Base-by-base conservation (phyloP, 768 basidiomycete genomes). In the Astraeus odoratus region DNA sequence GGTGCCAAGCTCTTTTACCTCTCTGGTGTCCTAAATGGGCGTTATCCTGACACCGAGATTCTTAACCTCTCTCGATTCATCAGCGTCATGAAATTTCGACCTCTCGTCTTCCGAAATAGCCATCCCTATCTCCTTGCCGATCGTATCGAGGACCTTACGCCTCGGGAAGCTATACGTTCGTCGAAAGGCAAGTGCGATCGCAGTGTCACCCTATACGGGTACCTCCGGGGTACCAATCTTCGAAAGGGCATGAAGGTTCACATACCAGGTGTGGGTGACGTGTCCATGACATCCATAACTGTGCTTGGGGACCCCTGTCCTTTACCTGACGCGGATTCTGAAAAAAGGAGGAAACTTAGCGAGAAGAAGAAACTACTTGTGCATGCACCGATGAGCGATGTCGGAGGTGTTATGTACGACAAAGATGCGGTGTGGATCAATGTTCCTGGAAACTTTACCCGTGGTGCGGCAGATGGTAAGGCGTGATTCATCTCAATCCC, bases 391-490 rank as follows among this genome's bases (percentile, higher is more conserved):
- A 98, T 99, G 96, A 96, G 93, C 63, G 95, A 97, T 57, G 85
- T 97, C 2, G 95, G 95, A 9, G 96, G 95, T 3, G 80, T 99
- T 44, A 80, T 88, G 66, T 98, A 95, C 59, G 96, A 99, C 70
- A 98, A 97, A 64, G 95, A 98, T 58, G 91, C 93, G 0, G 94
- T 99, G 2, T 99, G 89, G 76, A 85, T 99, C 52, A 98, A 98
- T 61, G 94, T 98, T 8, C 87, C 92, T 10, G 96, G 96, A 1
- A 95, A 78, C 57, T 99, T 99, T 61, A 84, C 89, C 12, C 73
- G 84, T 49, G 83, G 80, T n/a, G 80, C 78, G 52, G 67, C 65
- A 6, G 81, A 83, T 47, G 74, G 85, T 83, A 56, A 44, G 75
- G 54, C 16, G 23, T 16, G 23, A 26, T 23, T 19, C 12, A 19